Conservation (phyloP, 495 filamentous ascomycete species). For the Tuber brumale region DNA sequence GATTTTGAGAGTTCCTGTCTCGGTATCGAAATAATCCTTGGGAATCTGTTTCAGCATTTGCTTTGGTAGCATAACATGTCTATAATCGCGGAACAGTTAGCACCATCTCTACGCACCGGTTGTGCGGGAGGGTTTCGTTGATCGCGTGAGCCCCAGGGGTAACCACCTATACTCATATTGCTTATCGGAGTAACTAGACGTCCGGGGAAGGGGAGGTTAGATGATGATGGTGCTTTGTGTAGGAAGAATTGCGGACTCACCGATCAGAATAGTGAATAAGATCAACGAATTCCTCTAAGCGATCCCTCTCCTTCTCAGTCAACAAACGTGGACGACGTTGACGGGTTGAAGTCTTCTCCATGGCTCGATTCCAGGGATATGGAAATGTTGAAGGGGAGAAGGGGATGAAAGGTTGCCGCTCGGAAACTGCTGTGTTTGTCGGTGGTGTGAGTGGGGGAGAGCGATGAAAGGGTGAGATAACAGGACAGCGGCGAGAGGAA, state of each 20-base stretch:
- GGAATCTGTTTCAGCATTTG: slow-evolving; percentile 96
- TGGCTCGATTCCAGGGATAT: slow-evolving; percentile 50
- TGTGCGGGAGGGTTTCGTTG: not conserved
- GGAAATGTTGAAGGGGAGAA: not conserved
- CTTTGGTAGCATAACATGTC: slow-evolving; percentile 94
- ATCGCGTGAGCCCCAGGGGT: not conserved
- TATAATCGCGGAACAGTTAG: slow-evolving; percentile 66
- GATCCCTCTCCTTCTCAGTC: slow-evolving; percentile 69
- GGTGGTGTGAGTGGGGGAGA: not conserved
- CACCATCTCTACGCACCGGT: slow-evolving; percentile 60
- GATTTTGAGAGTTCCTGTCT: slow-evolving; percentile 87
- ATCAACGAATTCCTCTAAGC: slow-evolving; percentile 84
- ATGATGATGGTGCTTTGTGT: not conserved
- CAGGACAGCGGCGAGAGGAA: slow-evolving; percentile 40
- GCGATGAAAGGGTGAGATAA: slow-evolving; percentile 17
- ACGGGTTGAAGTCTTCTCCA: slow-evolving; percentile 65
- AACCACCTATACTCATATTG: slow-evolving; percentile 41
- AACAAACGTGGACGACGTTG: slow-evolving; percentile 77
- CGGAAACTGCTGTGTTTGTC: not conserved
- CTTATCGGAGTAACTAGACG: slow-evolving; percentile 40
- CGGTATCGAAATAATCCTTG: slow-evolving; percentile 84
- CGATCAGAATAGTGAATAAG: slow-evolving; percentile 90
- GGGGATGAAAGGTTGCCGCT: slow-evolving; percentile 1
- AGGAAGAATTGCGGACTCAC: slow-evolving; percentile 48
- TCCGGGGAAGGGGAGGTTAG: not conserved